Evolutionary conservation across 2,329 filamentous ascomycete species (phyloP).

Genomic region (Pseudopyricularia cyperi): DNA sequence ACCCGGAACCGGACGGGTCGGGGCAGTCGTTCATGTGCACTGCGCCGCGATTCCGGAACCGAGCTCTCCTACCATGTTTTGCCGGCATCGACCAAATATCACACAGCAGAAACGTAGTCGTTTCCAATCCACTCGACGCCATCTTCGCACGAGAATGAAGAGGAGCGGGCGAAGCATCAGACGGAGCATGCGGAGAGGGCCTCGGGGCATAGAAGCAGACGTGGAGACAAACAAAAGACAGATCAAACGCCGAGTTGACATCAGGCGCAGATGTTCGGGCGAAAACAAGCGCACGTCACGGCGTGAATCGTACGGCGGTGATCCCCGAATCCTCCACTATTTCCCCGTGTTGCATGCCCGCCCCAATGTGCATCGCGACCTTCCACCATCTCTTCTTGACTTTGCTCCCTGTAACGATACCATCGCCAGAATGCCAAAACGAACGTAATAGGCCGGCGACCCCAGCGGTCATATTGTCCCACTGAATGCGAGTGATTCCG

Average conservation of each 20-base stretch:
- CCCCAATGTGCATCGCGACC: no score
- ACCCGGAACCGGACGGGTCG: constrained; percentile 12
- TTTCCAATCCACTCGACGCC: constrained; percentile 29
- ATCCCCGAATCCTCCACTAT: no score
- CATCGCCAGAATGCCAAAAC: neutral
- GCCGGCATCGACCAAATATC: constrained; percentile 22
- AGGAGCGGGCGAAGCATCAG: constrained; percentile 8
- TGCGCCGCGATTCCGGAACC: constrained; percentile 21
- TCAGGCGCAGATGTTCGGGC: no score
- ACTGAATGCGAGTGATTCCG: neutral
- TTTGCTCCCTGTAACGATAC: no score
- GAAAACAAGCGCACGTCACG: no score
- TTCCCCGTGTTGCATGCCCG: no score
- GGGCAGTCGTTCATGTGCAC: constrained; percentile 30
- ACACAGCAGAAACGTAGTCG: constrained; percentile 26
- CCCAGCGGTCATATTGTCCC: neutral
- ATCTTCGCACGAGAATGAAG: constrained; percentile 24
- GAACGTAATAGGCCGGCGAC: neutral
- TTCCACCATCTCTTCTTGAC: no score
- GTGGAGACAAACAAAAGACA: no score
- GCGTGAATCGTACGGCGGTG: no score
- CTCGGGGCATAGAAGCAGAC: no score
- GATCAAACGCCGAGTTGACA: no score
- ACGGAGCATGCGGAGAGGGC: neutral
- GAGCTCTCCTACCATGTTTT: constrained; percentile 23